Base-by-base conservation (phyloP, 2,329 filamentous ascomycete genomes). In the Nakataea oryzae region DNA sequence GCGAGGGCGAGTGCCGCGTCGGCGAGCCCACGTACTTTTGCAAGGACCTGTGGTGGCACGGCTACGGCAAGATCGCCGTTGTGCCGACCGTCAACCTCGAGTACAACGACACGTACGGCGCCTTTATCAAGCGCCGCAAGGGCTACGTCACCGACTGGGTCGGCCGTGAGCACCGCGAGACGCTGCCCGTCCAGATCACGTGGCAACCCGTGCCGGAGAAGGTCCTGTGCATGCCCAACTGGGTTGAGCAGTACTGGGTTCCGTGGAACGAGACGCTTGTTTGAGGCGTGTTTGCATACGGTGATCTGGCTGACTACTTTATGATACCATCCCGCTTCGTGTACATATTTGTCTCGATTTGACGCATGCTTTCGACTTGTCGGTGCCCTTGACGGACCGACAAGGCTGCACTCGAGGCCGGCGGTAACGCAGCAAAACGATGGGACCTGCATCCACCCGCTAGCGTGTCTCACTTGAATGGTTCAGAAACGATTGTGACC, bases 11-110 rank as follows among this genome's bases (percentile, higher is more conserved):
- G 66, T 85, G 82, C 61, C 73, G 69, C 24, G 76, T 79, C 63
- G 81, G 81, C 1, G 83, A 85, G 67, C 80, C 82, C 2, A 75
- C 77, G 59, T 66, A 84, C 12, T 79, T 85, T 54, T 80, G 78
- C 64, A 85, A 84, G 63, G 82, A 85, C 64, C 63, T 85, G 66
- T 86, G 81, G 79, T 74, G 67, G 21, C 65, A 68, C 4, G 79
- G 80, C 1, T 76, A 75, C 62, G 73, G 76, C 8, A 80, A 75
- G 66, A 81, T 85, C 64, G 81, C 82, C 0, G 79, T 83, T 0
- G 74, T 85, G 13, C 82, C 82, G 0, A 75, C 74, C 4, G 76
- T 86, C 3, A 85, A 83, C 64, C 68, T 85, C 3, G 81, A 79
- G 63, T 85, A 86, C 66, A 75, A 75, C 3, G 71, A 82, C 64